Percentiles rank a stretch among this genome's conserved stretches.
These are phyloP conservation scores for Aeschynomene evenia DNA, from an alignment of 306 rosid genomes.

Conservation along the genomic window DNA sequence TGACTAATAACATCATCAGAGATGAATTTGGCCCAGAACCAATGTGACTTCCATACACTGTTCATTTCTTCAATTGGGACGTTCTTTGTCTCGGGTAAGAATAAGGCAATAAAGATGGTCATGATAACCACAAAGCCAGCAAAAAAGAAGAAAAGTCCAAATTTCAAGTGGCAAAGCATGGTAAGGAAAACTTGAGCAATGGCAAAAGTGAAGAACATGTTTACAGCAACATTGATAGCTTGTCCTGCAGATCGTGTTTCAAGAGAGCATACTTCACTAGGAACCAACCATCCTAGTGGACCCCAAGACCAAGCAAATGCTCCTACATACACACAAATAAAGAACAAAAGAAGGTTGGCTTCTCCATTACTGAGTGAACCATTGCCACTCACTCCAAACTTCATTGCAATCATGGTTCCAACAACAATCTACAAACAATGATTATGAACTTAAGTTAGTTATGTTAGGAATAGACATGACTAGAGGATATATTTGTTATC, in stretches of 20 bases:
- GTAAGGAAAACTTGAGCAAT: constrained; percentile 1
- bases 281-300: not conserved
- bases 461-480: too few relatives aligned
- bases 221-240: constrained; percentile 3
- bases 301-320: constrained; percentile 2
- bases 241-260: constrained; percentile 1
- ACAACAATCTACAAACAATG: not conserved
- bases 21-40: not conserved
- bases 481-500: too few relatives aligned
- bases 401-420: constrained; percentile 4
- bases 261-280: not conserved
- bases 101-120: not conserved
- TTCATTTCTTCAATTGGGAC: constrained; percentile 11
- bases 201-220: not conserved
- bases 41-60: not conserved
- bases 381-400: not conserved
- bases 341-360: not conserved
- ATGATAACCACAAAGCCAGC: not conserved
- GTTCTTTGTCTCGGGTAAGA: constrained; percentile 12
- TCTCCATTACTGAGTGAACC: not conserved
- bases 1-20: too few relatives aligned
- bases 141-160: constrained; percentile 1
- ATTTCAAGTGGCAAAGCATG: constrained; percentile 10
- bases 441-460: not conserved
- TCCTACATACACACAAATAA: not conserved